Percentiles rank a stretch among this genome's conserved stretches.
Evolutionary conservation across 169 alveolate species (phyloP).

Genomic region (Cryptosporidium andersoni): DNA sequence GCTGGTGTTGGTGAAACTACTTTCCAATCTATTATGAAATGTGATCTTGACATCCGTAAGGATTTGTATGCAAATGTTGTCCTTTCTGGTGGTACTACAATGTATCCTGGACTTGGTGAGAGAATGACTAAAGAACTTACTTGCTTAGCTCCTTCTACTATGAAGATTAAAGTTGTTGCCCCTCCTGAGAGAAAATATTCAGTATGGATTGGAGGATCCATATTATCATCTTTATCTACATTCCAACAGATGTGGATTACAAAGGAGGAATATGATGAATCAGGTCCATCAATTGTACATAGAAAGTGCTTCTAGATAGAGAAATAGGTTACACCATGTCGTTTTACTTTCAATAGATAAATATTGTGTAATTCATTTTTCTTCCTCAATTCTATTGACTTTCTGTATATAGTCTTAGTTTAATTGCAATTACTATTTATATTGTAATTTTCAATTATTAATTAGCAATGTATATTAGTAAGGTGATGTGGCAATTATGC

Average conservation of each 20-base stretch:
- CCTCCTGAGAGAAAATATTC: constrained; percentile 98
- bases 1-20: constrained; percentile 95
- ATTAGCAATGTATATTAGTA: no score
- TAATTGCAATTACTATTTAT: no score
- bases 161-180: constrained; percentile 97
- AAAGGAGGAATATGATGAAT: constrained; percentile 96
- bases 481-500: no score
- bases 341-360: no score
- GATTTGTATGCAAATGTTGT: constrained; percentile 94
- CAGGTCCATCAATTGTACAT: constrained; percentile 98
- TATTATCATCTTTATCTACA: constrained; percentile 92
- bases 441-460: no score
- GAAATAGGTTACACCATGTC: no score
- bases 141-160: constrained; percentile 94
- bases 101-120: constrained; percentile 96
- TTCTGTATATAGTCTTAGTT: no score
- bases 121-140: constrained; percentile 96
- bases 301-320: constrained; percentile 92
- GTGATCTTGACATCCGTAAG: constrained; percentile 95
- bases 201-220: constrained; percentile 99
- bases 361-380: no score
- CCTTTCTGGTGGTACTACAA: constrained; percentile 97
- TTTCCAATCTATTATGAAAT: constrained; percentile 94
- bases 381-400: no score
- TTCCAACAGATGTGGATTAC: constrained; percentile 99